Conservation (phyloP, 1,284 basidiomycete species). For the Vanrija pseudolonga region DNA sequence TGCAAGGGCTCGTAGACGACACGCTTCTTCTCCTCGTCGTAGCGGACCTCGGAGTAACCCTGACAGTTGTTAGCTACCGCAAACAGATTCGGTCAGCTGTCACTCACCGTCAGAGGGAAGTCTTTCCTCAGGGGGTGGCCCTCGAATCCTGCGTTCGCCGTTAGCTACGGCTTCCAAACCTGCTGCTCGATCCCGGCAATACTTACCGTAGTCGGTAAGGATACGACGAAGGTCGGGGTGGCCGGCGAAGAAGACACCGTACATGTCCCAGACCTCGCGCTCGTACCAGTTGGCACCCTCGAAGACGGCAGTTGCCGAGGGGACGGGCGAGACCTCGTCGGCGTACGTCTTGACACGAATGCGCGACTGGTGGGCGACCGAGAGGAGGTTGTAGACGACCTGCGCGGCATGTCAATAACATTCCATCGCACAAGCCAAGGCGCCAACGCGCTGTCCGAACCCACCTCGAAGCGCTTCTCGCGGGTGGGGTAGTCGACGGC, state of each 20-base stretch:
- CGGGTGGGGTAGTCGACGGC: conserved; percentile 94
- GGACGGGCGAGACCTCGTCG: conserved; percentile 90
- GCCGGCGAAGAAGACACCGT: conserved; percentile 90
- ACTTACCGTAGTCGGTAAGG: conserved; percentile 90
- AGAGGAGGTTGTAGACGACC: conserved; percentile 92
- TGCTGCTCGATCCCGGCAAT: conserved; percentile 49
- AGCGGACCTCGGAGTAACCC: conserved; percentile 97
- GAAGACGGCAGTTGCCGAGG: conserved; percentile 75
- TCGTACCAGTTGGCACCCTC: conserved; percentile 96
- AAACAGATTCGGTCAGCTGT: background rate
- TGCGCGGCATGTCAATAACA: conserved; percentile 10
- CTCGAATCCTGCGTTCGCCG: conserved; percentile 77
- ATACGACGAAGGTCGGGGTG: conserved; percentile 97
- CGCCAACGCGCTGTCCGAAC: conserved; percentile 10
- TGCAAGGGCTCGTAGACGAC: conserved; percentile 98
- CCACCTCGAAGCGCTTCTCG: conserved; percentile 82
- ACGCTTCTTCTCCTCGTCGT: conserved; percentile 97
- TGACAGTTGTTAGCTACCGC: conserved; percentile 35
- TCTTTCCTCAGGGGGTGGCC: conserved; percentile 97
- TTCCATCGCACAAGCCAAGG: background rate
- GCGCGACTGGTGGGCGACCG: conserved; percentile 65
- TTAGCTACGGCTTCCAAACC: background rate
- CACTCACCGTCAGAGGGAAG: conserved; percentile 83
- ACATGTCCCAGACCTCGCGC: conserved; percentile 97
- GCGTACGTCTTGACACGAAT: conserved; percentile 98